Percentiles rank a stretch among this genome's conserved stretches.
Evolutionary conservation across 116 monocot species (phyloP).

Genomic region (Dioscorea cayenensis): DNA sequence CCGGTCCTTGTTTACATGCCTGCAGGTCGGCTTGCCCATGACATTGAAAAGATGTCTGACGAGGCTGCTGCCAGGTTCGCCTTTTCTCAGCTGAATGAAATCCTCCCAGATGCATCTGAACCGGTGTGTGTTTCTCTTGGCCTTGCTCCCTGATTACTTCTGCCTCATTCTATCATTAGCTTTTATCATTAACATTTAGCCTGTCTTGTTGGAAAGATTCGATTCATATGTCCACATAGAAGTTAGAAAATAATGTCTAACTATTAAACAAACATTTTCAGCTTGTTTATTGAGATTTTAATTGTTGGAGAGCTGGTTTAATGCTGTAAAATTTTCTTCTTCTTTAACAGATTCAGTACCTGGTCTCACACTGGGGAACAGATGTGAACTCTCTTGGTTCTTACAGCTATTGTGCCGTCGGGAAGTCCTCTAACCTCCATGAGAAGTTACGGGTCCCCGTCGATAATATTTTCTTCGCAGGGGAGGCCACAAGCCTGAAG

Average conservation of each 20-base stretch:
- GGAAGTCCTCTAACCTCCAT: slow-evolving; percentile 57
- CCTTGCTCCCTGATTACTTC: not conserved
- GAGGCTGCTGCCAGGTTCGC: slow-evolving; percentile 80
- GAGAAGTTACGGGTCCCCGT: slow-evolving; percentile 81
- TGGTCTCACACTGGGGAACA: slow-evolving; percentile 87
- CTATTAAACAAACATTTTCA: too few relatives aligned
- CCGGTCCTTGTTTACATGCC: slow-evolving; percentile 99
- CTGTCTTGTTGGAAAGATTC: too few relatives aligned
- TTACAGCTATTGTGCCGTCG: slow-evolving; percentile 72
- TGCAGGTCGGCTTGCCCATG: slow-evolving; percentile 78
- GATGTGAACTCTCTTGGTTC: slow-evolving; percentile 79
- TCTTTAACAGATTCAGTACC: slow-evolving; percentile 64
- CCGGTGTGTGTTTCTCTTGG: slow-evolving; percentile 32
- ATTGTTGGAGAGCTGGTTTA: too few relatives aligned
- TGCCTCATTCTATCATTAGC: not conserved
- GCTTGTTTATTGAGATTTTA: too few relatives aligned
- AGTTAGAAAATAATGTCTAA: too few relatives aligned
- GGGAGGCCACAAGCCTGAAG: slow-evolving; percentile 79
- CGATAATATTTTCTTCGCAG: slow-evolving; percentile 93
- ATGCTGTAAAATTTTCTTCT: not conserved
- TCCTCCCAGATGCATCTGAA: slow-evolving; percentile 70
- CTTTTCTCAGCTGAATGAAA: slow-evolving; percentile 68
- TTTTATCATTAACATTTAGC: not conserved
- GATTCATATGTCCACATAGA: too few relatives aligned
- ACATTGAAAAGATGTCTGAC: slow-evolving; percentile 89